Evolutionary conservation across 164 flowering plant genomes (phyloP).

Genomic region (Santalum album): DNA sequence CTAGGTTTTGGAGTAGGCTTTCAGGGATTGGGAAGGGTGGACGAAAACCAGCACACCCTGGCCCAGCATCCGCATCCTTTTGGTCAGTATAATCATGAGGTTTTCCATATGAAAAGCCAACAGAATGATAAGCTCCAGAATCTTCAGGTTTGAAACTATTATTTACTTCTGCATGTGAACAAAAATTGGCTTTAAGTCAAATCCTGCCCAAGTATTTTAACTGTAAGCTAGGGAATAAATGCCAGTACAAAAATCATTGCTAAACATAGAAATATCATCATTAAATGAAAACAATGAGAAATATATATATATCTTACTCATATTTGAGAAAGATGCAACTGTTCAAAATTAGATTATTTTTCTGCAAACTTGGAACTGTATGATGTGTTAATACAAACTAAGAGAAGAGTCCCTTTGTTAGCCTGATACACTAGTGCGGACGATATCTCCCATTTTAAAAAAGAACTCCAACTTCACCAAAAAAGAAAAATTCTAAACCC

Average conservation of each 20-base stretch:
- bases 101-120: conserved; percentile 72
- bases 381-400: conserved; percentile 11
- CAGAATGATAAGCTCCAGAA: conserved; percentile 40
- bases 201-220: too few relatives aligned
- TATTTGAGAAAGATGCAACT: conserved; percentile 31
- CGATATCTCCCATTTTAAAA: too few relatives aligned
- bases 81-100: conserved; percentile 28
- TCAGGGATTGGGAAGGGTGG: conserved; percentile 91
- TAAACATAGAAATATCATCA: too few relatives aligned
- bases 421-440: not conserved
- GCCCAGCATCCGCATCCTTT: conserved; percentile 27
- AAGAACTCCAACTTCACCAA: too few relatives aligned
- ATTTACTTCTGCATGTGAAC: not conserved
- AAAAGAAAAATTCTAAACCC: too few relatives aligned
- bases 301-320: too few relatives aligned
- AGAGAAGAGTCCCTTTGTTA: not conserved
- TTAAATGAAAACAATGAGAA: too few relatives aligned
- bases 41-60: conserved; percentile 30
- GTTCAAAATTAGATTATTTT: conserved; percentile 35
- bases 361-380: conserved; percentile 52
- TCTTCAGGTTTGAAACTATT: conserved; percentile 17
- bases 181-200: not conserved
- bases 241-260: too few relatives aligned
- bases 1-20: conserved; percentile 51
- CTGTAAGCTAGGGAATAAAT: conserved; percentile 17